These are phyloP conservation scores for Ascochyta clinopodiicola DNA, from an alignment of 2,329 filamentous ascomycete species.

Conservation along the genomic window DNA sequence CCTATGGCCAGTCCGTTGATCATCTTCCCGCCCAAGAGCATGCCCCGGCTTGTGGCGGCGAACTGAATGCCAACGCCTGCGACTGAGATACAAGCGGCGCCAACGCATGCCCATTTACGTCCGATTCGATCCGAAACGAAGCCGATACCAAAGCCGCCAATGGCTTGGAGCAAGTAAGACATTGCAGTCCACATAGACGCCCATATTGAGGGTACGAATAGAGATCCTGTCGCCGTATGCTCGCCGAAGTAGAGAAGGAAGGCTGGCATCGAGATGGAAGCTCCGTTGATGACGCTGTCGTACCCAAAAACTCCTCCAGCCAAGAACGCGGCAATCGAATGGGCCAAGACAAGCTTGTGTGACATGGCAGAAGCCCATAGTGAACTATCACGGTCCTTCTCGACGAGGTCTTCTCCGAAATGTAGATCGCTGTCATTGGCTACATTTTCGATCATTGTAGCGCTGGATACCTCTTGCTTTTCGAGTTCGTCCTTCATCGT, in stretches of 20 bases:
- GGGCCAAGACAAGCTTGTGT: constrained; percentile 9
- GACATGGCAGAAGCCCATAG: constrained; percentile 11
- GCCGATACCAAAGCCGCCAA: constrained; percentile 12
- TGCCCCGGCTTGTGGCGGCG: constrained; percentile 6
- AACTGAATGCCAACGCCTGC: constrained; percentile 11
- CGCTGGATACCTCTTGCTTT: constrained; percentile 1
- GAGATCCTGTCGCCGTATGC: neutral
- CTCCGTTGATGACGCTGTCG: constrained; percentile 18
- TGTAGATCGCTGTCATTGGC: constrained; percentile 3
- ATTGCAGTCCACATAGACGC: constrained; percentile 17
- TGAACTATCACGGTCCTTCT: constrained; percentile 9
- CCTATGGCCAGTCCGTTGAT: constrained; percentile 14
- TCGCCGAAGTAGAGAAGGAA: constrained; percentile 15
- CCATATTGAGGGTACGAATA: constrained; percentile 15
- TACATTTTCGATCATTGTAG: constrained; percentile 12
- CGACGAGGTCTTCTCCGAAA: constrained; percentile 6
- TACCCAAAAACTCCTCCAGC: constrained; percentile 16
- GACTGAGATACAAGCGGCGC: constrained; percentile 5
- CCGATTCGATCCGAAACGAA: constrained; percentile 16
- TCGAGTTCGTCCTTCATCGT: constrained; percentile 1
- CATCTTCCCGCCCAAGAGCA: constrained; percentile 13
- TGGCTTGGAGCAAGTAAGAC: constrained; percentile 16
- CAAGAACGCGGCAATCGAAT: constrained; percentile 11
- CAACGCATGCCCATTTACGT: constrained; percentile 12
- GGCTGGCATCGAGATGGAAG: constrained; percentile 14